These are phyloP conservation scores for Colletotrichum somersetense DNA, from an alignment of 2,329 filamentous ascomycete genomes.

Conservation along the genomic window DNA sequence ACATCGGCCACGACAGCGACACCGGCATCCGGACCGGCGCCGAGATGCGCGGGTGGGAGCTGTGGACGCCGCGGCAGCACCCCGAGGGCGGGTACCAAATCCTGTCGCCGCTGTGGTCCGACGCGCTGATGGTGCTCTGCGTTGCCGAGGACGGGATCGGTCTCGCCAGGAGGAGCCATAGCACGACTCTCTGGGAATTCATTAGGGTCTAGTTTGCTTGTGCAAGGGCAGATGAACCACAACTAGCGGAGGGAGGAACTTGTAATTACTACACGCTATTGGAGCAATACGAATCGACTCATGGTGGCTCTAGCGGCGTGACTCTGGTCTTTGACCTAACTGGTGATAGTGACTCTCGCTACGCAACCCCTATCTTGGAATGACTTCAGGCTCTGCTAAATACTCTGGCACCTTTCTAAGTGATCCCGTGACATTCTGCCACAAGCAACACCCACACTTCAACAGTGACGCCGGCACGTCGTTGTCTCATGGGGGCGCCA, in stretches of 20 bases:
- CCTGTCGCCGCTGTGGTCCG: neutral
- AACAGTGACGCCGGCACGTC: too few species aligned
- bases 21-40: neutral
- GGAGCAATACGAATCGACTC: neutral
- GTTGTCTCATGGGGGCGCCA: too few species aligned
- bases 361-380: too few species aligned
- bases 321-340: neutral
- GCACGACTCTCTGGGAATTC: conserved; percentile 23
- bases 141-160: neutral
- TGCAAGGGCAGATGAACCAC: neutral
- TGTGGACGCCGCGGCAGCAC: conserved; percentile 17
- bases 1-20: conserved; percentile 50
- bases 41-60: neutral
- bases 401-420: too few species aligned
- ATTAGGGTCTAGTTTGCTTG: neutral
- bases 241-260: neutral
- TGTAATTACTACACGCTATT: too few species aligned
- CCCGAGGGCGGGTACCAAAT: conserved; percentile 20
- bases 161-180: conserved; percentile 9
- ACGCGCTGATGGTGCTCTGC: conserved; percentile 10
- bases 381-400: too few species aligned
- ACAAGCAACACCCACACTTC: too few species aligned
- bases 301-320: neutral
- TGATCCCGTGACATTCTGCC: too few species aligned
- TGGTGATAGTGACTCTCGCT: neutral